Evolutionary conservation across 768 basidiomycete species (phyloP).

Genomic region (Macrolepiota albuminosa): DNA sequence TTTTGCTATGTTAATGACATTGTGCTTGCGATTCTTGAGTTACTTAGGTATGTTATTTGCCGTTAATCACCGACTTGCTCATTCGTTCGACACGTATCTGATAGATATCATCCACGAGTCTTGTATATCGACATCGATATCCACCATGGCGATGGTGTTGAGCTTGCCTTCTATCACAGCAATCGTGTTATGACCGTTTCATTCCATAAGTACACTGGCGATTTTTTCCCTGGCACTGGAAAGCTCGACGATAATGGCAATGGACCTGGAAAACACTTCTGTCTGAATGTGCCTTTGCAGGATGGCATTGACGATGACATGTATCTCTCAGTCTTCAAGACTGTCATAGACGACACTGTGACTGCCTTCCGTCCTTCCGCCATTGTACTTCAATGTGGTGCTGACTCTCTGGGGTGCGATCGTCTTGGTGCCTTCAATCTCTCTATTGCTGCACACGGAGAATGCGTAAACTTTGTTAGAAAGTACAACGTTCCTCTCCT

Average conservation of each 20-base stretch:
- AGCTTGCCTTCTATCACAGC: slow-evolving; percentile 95
- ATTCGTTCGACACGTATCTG: slow-evolving; percentile 1
- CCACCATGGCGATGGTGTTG: slow-evolving; percentile 97
- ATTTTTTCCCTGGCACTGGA: slow-evolving; percentile 98
- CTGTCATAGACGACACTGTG: slow-evolving; percentile 92
- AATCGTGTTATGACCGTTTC: slow-evolving; percentile 99
- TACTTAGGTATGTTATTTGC: no score
- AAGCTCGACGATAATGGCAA: slow-evolving; percentile 90
- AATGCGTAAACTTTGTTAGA: slow-evolving; percentile 96
- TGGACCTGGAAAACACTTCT: slow-evolving; percentile 90
- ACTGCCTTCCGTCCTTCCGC: slow-evolving; percentile 81
- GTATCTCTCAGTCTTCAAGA: slow-evolving; percentile 94
- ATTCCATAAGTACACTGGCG: slow-evolving; percentile 98
- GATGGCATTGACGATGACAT: slow-evolving; percentile 98
- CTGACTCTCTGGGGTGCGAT: slow-evolving; percentile 93
- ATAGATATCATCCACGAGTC: slow-evolving; percentile 87
- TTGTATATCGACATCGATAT: slow-evolving; percentile 99
- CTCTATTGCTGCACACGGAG: slow-evolving; percentile 95
- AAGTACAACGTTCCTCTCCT: slow-evolving; percentile 88
- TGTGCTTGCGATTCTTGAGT: no score
- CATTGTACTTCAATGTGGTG: slow-evolving; percentile 96
- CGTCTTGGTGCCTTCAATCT: slow-evolving; percentile 96
- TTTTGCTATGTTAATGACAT: no score
- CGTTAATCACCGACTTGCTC: neutral
- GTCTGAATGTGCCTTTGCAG: slow-evolving; percentile 89